These are phyloP conservation scores for Cyclocybe cylindracea DNA, from an alignment of 768 basidiomycete genomes.

Conservation along the genomic window DNA sequence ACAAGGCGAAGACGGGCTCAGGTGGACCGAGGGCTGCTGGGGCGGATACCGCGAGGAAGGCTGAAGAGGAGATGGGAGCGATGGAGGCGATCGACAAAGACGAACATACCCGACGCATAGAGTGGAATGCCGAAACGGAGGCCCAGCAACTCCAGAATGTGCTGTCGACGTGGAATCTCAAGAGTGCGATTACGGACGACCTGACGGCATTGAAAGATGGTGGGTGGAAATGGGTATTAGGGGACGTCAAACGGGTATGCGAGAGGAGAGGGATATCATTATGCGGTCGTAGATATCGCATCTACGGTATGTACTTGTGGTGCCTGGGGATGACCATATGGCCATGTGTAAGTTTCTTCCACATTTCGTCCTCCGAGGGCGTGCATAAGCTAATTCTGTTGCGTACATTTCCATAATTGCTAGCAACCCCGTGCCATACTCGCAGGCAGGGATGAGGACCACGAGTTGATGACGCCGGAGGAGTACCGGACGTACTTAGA, in stretches of 20 bases:
- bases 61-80: constrained; percentile 80
- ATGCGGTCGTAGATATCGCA: constrained; percentile 21
- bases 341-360: constrained; percentile 57
- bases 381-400: neutral
- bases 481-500: constrained; percentile 87
- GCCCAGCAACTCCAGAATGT: constrained; percentile 89
- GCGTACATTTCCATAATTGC: constrained; percentile 53
- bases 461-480: constrained; percentile 91
- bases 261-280: constrained; percentile 8
- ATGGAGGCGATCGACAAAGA: constrained; percentile 91
- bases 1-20: constrained; percentile 50
- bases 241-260: no score
- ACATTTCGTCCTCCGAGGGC: neutral
- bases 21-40: constrained; percentile 75
- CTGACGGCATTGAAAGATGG: constrained; percentile 73
- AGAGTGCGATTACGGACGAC: constrained; percentile 93
- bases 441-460: constrained; percentile 89
- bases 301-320: constrained; percentile 18
- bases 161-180: constrained; percentile 92
- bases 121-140: constrained; percentile 80
- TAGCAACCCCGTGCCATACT: constrained; percentile 73
- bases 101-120: constrained; percentile 68
- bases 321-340: constrained; percentile 54
- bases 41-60: constrained; percentile 55
- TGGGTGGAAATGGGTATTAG: constrained; percentile 14